Evolutionary conservation across 495 filamentous ascomycete species (phyloP), one percentile per base, ranked within the genome.

Genomic region (Penicillium steckii): DNA sequence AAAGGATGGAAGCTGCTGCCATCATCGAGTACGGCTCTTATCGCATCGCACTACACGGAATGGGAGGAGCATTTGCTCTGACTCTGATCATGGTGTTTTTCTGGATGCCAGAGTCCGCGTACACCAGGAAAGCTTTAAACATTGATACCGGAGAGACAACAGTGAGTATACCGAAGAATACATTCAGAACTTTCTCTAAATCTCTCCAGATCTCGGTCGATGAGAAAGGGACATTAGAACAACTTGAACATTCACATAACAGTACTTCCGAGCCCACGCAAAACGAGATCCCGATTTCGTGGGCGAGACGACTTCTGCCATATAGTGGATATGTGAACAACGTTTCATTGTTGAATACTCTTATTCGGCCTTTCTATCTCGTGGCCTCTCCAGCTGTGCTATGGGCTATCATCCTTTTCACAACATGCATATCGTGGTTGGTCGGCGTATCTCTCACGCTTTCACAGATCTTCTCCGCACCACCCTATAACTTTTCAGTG

Each of bases 401-500:
- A 1, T 78, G 72, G 69, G 73, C 67, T 0, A 60, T 63, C 7
- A 53, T 73, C 3, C 62, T 73, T 2, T 76, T 73, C 61, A 73
- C 72, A 9, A 75, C 65, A 0, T 74, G 71, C 54, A 73, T 74
- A 26, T 72, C 72, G n/a, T 76, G 73, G 73, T 67, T 76, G 9
- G 72, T 78, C 0, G 69, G 70, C 27, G 72, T 76, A 37, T 68
- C 66, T 23, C 64, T 71, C 40, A 72, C 70, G 1, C 55, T 75
- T 4, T 74, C 73, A 0, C 72, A 75, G 53, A 75, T 78, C 29
- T 75, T 78, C 61, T 74, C 73, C 0, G 73, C 66, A 0, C 68
- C 75, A 0, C 75, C 75, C 2, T 78, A 78, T 48, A 73, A 62
- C 53, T 73, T 78, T 44, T 74, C 71, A 0, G 69, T 74, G 7